These are phyloP conservation scores for Mycena vulgaris DNA, from an alignment of 768 basidiomycete genomes.

Conservation along the genomic window DNA sequence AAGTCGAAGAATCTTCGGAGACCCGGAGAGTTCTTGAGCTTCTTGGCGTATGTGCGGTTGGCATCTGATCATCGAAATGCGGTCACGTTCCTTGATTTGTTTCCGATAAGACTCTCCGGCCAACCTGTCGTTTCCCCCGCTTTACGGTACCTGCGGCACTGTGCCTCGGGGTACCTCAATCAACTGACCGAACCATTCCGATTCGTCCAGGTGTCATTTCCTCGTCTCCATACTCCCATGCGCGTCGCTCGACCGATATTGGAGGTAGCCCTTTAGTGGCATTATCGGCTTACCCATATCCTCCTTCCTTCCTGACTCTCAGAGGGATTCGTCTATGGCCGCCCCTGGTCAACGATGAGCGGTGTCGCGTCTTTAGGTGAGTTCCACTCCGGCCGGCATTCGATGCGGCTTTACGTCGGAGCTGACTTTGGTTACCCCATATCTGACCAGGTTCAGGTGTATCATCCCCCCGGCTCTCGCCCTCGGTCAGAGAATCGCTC, in stretches of 20 bases:
- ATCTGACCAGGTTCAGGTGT: conserved; percentile 21
- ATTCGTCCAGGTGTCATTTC: conserved; percentile 23
- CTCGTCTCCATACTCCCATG: conserved; percentile 22
- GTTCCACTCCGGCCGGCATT: background rate
- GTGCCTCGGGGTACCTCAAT: conserved; percentile 12
- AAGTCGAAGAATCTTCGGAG: background rate
- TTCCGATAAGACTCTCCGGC: conserved; percentile 24
- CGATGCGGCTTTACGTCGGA: conserved; percentile 32
- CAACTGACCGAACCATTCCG: conserved; percentile 34
- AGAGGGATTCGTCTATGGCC: conserved; percentile 29
- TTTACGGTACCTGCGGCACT: conserved; percentile 26
- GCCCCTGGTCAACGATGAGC: conserved; percentile 20
- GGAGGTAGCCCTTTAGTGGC: conserved; percentile 8
- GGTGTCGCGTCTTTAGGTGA: conserved; percentile 28
- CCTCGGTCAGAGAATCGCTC: conserved; percentile 9
- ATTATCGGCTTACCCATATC: conserved; percentile 15
- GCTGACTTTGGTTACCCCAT: conserved; percentile 22
- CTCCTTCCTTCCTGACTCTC: conserved; percentile 1
- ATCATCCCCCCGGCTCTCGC: conserved; percentile 8
- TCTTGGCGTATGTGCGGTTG: background rate
- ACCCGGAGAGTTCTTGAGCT: background rate
- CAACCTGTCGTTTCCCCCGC: conserved; percentile 7
- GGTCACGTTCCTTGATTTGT: conserved; percentile 33
- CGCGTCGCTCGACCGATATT: conserved; percentile 11
- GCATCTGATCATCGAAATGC: conserved; percentile 29